phyloP scores from a whole-genome alignment of 2,329 filamentous ascomycete genomes.

The Plectosphaerella cucumerina region DNA sequence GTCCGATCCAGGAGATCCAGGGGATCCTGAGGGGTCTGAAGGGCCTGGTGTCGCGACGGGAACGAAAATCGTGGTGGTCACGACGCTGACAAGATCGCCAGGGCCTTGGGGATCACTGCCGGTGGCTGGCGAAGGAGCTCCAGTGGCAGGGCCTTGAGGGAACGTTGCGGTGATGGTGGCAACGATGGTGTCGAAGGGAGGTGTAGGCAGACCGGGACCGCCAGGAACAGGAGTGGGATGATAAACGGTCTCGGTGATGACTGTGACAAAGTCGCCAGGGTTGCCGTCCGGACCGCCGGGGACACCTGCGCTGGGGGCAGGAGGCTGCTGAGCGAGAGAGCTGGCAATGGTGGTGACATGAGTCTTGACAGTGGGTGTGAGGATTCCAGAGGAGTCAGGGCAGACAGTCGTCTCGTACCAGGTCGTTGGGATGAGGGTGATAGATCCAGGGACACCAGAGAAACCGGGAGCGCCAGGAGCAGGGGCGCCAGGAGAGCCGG shows the following conservation, averaged over 20 bases:
- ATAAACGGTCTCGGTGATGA: slow-evolving; percentile 2
- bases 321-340: neutral
- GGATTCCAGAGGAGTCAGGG: neutral
- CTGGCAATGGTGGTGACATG: slow-evolving; percentile 2
- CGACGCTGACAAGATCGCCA: neutral
- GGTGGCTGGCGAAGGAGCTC: neutral
- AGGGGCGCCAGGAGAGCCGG: neutral
- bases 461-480: neutral
- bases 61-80: neutral
- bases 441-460: neutral
- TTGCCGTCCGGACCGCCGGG: neutral
- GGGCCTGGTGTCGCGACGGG: neutral
- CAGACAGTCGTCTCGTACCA: slow-evolving; percentile 2
- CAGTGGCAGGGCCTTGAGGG: neutral
- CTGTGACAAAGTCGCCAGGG: slow-evolving; percentile 1
- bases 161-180: slow-evolving; percentile 1
- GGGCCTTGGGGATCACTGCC: neutral
- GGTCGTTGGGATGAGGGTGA: slow-evolving; percentile 1
- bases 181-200: neutral
- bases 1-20: neutral
- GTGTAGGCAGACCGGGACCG: neutral
- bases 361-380: neutral
- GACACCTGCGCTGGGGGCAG: neutral
- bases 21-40: neutral
- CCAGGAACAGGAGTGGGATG: neutral